Percentiles rank a stretch among this genome's conserved stretches.
Conservation (phyloP, 495 filamentous ascomycete species). For the Podospora appendiculata region DNA sequence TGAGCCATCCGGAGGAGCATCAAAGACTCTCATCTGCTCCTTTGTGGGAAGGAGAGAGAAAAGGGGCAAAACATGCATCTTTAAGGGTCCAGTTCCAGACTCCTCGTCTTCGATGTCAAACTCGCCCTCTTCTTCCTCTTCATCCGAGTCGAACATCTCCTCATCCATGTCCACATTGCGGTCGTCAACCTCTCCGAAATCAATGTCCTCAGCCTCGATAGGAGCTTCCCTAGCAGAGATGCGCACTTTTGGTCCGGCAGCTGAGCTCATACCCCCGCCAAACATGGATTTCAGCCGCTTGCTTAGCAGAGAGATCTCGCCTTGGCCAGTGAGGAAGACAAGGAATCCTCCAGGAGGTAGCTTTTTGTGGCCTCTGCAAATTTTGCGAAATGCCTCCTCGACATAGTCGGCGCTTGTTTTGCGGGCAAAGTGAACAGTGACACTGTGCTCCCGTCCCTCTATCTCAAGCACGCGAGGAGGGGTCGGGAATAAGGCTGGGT, state of each 20-base stretch:
- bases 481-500: constrained; percentile 67
- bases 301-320: constrained; percentile 74
- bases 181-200: constrained; percentile 56
- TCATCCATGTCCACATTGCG: constrained; percentile 43
- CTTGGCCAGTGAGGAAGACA: constrained; percentile 92
- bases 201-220: constrained; percentile 80
- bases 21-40: constrained; percentile 91
- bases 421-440: constrained; percentile 82
- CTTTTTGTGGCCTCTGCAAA: constrained; percentile 81
- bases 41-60: constrained; percentile 92
- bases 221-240: constrained; percentile 72
- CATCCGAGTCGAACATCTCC: constrained; percentile 40
- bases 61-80: constrained; percentile 79
- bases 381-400: constrained; percentile 80
- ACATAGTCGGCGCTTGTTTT: constrained; percentile 82
- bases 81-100: constrained; percentile 47
- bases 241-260: constrained; percentile 54
- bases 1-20: constrained; percentile 73
- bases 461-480: constrained; percentile 80
- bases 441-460: constrained; percentile 88
- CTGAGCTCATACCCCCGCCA: constrained; percentile 37
- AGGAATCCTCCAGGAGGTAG: constrained; percentile 88
- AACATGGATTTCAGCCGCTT: constrained; percentile 72
- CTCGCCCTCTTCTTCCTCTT: constrained; percentile 50
- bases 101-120: constrained; percentile 54